phyloP scores from a whole-genome alignment of 176 grass and related monocot species.

The Hordeum vulgare region DNA sequence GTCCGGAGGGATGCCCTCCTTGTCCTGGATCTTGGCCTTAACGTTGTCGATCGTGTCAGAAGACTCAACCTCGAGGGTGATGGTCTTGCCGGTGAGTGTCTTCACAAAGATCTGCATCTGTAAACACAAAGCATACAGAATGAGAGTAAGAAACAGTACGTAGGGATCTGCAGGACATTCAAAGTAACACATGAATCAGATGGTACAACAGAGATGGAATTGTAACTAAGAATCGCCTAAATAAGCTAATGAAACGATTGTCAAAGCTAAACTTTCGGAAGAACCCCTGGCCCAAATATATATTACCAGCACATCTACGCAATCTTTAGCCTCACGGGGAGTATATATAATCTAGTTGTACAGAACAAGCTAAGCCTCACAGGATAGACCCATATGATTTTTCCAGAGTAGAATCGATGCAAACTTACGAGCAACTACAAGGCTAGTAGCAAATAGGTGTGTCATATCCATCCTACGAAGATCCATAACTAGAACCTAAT shows the following conservation, averaged over 20 bases:
- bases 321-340: too few species aligned
- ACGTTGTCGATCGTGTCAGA: constrained; percentile 60
- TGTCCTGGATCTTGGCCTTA: constrained; percentile 63
- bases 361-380: too few species aligned
- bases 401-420: too few species aligned
- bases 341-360: too few species aligned
- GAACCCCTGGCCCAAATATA: too few species aligned
- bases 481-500: background rate
- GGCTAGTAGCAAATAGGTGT: background rate
- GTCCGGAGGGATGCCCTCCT: constrained; percentile 64
- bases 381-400: too few species aligned
- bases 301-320: too few species aligned
- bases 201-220: too few species aligned
- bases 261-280: too few species aligned
- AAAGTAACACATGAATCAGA: background rate
- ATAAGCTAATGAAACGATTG: too few species aligned
- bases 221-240: too few species aligned
- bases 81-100: constrained; percentile 54
- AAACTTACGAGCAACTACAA: background rate
- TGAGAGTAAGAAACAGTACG: background rate
- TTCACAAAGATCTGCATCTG: constrained; percentile 64
- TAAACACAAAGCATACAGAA: background rate
- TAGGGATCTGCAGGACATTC: background rate
- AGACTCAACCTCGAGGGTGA: constrained; percentile 43
- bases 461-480: too few species aligned